Percentiles rank a stretch among this genome's conserved stretches.
phyloP scores from a whole-genome alignment of 768 basidiomycete genomes.

The Lactifluus hygrophoroides region DNA sequence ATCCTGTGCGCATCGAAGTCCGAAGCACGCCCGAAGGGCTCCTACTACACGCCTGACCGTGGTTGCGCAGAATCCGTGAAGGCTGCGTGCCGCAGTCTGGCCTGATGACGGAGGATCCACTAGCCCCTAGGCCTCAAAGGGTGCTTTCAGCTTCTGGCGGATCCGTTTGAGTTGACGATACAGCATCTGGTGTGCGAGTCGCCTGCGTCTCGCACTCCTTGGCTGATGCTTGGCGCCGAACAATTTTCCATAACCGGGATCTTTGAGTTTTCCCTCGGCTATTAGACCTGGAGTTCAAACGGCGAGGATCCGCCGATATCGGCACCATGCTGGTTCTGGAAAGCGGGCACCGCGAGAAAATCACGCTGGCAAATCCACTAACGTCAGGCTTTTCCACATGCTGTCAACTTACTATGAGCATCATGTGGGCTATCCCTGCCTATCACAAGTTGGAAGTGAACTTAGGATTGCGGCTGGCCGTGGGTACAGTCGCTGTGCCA shows the following conservation, averaged over 20 bases:
- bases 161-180: neutral
- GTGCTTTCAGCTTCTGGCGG: neutral
- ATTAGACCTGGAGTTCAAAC: neutral
- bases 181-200: neutral
- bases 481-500: neutral
- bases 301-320: slow-evolving; percentile 3
- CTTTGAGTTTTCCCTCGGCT: neutral
- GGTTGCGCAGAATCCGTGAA: slow-evolving; percentile 16
- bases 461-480: neutral
- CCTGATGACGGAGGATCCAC: neutral
- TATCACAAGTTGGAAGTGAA: neutral
- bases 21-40: slow-evolving; percentile 10
- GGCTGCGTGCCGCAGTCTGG: neutral
- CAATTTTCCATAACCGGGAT: slow-evolving; percentile 11
- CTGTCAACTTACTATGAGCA: neutral
- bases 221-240: neutral
- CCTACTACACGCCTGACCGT: slow-evolving; percentile 9
- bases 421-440: neutral
- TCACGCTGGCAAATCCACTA: neutral
- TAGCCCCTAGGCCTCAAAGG: neutral
- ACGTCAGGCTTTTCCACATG: neutral
- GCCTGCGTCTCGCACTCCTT: neutral
- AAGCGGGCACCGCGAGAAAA: neutral
- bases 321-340: neutral
- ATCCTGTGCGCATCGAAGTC: neutral